phyloP scores from a whole-genome alignment of 371 early-diverging fungal species.

The Blakeslea trispora region DNA sequence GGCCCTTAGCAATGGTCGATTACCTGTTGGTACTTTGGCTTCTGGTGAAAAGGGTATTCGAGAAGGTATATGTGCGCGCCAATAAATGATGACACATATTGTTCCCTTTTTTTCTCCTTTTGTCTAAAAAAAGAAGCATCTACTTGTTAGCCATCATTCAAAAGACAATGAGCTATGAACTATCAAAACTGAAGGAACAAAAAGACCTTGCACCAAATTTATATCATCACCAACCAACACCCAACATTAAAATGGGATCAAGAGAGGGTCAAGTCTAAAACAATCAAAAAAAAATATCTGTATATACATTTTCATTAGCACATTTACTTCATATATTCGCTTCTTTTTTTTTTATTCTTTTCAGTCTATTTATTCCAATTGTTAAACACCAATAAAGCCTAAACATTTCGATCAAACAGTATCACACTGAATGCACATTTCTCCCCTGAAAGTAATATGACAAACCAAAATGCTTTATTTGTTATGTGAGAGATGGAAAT shows the following conservation, averaged over 20 bases:
- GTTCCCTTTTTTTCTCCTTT: no score
- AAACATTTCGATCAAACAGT: neutral
- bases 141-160: neutral
- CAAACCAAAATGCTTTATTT: neutral
- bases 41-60: constrained; percentile 39
- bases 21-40: constrained; percentile 37
- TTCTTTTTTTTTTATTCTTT: constrained; percentile 1
- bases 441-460: neutral
- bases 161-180: constrained; percentile 6
- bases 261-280: constrained; percentile 25
- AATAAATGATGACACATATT: neutral
- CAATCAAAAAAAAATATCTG: neutral
- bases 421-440: constrained; percentile 1
- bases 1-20: constrained; percentile 28
- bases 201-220: constrained; percentile 13
- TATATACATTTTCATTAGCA: constrained; percentile 2
- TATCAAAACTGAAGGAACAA: constrained; percentile 23
- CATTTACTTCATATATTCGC: no score
- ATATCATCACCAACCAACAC: constrained; percentile 18
- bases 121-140: neutral
- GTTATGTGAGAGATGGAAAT: neutral
- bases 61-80: constrained; percentile 26
- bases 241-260: constrained; percentile 18
- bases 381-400: neutral
- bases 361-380: neutral